Conservation (phyloP, 257 asterid species). For the Plantago ovata region DNA sequence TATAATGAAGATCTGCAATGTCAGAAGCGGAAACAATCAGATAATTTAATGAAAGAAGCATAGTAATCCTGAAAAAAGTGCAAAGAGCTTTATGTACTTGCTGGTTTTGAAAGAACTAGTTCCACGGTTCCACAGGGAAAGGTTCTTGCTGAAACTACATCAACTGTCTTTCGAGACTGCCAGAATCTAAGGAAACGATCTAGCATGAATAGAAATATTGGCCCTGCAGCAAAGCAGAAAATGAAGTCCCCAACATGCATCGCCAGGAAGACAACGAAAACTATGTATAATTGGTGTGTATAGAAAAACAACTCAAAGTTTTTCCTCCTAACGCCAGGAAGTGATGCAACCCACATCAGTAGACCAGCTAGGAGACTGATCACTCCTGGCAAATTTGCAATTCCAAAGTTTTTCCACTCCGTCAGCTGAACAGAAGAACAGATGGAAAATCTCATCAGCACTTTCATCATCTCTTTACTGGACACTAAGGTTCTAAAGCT, state of each 20-base stretch:
- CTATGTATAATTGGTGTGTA: slow-evolving; percentile 61
- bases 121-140: slow-evolving; percentile 77
- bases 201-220: slow-evolving; percentile 69
- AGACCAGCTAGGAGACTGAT: slow-evolving; percentile 64
- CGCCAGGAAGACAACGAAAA: slow-evolving; percentile 61
- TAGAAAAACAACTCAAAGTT: slow-evolving; percentile 74
- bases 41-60: background rate
- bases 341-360: slow-evolving; percentile 76
- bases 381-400: slow-evolving; percentile 67
- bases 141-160: slow-evolving; percentile 50
- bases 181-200: slow-evolving; percentile 79
- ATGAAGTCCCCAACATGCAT: slow-evolving; percentile 62
- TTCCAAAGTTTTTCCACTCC: slow-evolving; percentile 43
- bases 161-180: slow-evolving; percentile 59
- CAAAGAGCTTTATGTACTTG: slow-evolving; percentile 33
- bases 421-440: slow-evolving; percentile 39
- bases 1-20: slow-evolving; percentile 54
- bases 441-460: background rate
- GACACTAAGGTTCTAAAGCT: background rate
- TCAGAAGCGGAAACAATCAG: slow-evolving; percentile 14
- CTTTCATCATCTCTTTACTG: slow-evolving; percentile 2
- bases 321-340: slow-evolving; percentile 59
- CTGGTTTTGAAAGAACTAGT: slow-evolving; percentile 63
- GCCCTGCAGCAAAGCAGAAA: slow-evolving; percentile 61
- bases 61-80: background rate